phyloP scores from a whole-genome alignment of 2,329 filamentous ascomycete species.

The Exophiala oligosperma region DNA sequence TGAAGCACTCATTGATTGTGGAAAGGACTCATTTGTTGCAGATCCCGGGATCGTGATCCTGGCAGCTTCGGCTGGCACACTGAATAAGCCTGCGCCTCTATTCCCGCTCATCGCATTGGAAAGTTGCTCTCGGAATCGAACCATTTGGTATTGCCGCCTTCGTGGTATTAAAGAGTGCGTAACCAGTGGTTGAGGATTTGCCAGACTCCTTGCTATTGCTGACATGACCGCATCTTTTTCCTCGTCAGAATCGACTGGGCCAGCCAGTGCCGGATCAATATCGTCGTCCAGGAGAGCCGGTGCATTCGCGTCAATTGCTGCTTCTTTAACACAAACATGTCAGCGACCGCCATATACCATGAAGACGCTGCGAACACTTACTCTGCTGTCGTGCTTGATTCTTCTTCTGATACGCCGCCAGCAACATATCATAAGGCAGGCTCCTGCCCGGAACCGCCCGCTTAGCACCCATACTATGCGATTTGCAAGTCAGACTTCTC shows the following conservation, averaged over 20 bases:
- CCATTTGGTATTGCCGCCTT: constrained; percentile 58
- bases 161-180: constrained; percentile 57
- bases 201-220: constrained; percentile 62
- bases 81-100: constrained; percentile 47
- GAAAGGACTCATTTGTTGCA: constrained; percentile 23
- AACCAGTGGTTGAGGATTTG: constrained; percentile 73
- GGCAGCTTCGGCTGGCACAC: constrained; percentile 24
- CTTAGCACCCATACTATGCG: constrained; percentile 93
- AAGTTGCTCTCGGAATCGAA: constrained; percentile 65
- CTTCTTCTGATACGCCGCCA: constrained; percentile 91
- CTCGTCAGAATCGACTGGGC: constrained; percentile 87
- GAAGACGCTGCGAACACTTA: constrained; percentile 54
- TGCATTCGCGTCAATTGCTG: constrained; percentile 90
- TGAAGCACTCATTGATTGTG: constrained; percentile 18
- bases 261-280: constrained; percentile 42
- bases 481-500: constrained; percentile 87
- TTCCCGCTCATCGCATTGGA: constrained; percentile 57
- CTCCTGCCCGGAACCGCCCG: constrained; percentile 82
- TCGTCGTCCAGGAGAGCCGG: constrained; percentile 53
- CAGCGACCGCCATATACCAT: constrained; percentile 6
- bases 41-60: constrained; percentile 21
- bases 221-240: constrained; percentile 88
- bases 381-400: constrained; percentile 98
- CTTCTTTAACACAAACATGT: constrained; percentile 60
- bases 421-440: constrained; percentile 86